Conservation (phyloP, 1,284 basidiomycete species). For the Bjerkandera adusta region DNA sequence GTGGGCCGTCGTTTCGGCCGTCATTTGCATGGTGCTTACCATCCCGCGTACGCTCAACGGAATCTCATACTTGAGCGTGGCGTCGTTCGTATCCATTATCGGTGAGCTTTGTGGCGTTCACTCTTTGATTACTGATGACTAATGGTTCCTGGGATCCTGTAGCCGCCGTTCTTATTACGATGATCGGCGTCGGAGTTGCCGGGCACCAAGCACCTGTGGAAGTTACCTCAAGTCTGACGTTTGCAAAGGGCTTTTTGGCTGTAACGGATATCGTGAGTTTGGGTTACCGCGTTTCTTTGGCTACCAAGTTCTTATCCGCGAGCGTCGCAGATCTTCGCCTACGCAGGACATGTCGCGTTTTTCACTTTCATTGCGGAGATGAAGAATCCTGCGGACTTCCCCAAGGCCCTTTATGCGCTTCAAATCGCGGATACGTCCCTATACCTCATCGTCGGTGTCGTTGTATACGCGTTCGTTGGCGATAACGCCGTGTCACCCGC, state of each 20-base stretch:
- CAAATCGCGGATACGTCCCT: slow-evolving; percentile 31
- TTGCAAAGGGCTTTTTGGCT: slow-evolving; percentile 49
- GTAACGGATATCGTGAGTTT: slow-evolving; percentile 49
- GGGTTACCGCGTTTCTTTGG: too few relatives aligned
- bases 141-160: neutral
- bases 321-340: slow-evolving; percentile 48
- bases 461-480: slow-evolving; percentile 31
- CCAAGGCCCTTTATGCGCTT: slow-evolving; percentile 29
- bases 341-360: slow-evolving; percentile 44
- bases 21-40: slow-evolving; percentile 29
- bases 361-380: slow-evolving; percentile 59
- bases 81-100: slow-evolving; percentile 34
- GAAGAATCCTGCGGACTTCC: slow-evolving; percentile 39
- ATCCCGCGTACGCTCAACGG: slow-evolving; percentile 31
- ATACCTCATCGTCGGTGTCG: slow-evolving; percentile 31
- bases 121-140: slow-evolving; percentile 15
- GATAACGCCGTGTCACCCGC: slow-evolving; percentile 27
- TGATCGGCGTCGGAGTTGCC: slow-evolving; percentile 50
- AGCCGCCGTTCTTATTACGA: slow-evolving; percentile 42
- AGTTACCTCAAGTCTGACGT: slow-evolving; percentile 38
- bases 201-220: slow-evolving; percentile 40
- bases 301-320: neutral
- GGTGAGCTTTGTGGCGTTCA: slow-evolving; percentile 35
- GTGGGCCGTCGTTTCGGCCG: slow-evolving; percentile 29
- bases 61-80: slow-evolving; percentile 31